Conservation (phyloP, 192 early-diverging fungal species). For the Jimgerdemannia flammicorona region DNA sequence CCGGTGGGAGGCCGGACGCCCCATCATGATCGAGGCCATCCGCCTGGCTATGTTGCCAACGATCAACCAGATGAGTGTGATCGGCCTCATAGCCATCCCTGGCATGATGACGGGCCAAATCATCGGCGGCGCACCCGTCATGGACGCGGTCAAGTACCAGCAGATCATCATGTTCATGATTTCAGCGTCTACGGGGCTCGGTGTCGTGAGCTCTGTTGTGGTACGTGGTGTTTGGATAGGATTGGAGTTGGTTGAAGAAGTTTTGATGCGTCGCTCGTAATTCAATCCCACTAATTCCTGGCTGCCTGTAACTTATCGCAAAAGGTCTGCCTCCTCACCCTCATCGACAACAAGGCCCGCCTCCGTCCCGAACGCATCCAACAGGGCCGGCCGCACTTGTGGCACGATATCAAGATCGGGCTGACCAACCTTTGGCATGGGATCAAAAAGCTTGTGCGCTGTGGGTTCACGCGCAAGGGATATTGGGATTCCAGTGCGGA, state of each 20-base stretch:
- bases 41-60: constrained; percentile 73
- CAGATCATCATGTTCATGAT: constrained; percentile 89
- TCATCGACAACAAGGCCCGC: neutral
- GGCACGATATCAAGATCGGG: neutral
- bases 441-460: neutral
- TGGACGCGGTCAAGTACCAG: constrained; percentile 78
- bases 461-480: neutral
- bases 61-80: constrained; percentile 77
- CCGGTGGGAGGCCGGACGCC: constrained; percentile 76
- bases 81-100: constrained; percentile 85
- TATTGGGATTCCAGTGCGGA: no score
- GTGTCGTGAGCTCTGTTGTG: constrained; percentile 45
- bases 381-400: neutral
- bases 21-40: constrained; percentile 69
- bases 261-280: neutral
- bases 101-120: constrained; percentile 89
- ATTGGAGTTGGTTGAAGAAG: neutral
- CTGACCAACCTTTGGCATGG: neutral
- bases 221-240: constrained; percentile 23
- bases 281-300: neutral
- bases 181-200: constrained; percentile 64
- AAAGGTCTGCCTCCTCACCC: neutral
- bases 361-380: constrained; percentile 3
- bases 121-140: constrained; percentile 76
- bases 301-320: neutral